Evolutionary conservation across 345 rosid genomes (phyloP), one percentile per base, ranked within the genome.

Genomic region (Diplotaxis tenuifolia): DNA sequence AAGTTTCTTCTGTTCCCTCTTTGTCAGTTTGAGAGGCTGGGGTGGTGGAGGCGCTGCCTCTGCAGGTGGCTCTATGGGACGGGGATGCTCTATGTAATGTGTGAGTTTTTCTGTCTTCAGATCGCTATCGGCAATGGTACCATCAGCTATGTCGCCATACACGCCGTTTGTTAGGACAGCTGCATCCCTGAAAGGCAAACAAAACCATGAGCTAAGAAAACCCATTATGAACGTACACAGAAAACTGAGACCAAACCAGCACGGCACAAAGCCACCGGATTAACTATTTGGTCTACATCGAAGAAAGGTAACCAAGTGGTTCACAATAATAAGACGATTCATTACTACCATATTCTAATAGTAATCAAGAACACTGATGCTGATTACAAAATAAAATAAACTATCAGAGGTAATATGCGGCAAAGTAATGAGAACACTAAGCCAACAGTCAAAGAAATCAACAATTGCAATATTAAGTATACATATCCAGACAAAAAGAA

Each of bases 41-140:
- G 98, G 97, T 2, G 98, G 94, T 4, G 98, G 98, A 72, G 97
- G 97, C 52, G 94, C 87, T 75, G 94, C 81, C 86, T 90, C 97
- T 12, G 98, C 96, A 66, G 98, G 98, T 21, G 97, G 96, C 79
- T 95, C 96, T 57, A 95, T 87, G 18, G 94, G 97, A 65, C 85
- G 84, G 45, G 99, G 98, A 84, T 95, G 99, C 74, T 95, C 96
- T 55, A 90, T 81, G 78, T 88, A 95, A 40, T 87, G 85, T 7
- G 89, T 92, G 28, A 92, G 77, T 79, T 90, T 95, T 58, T 90
- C 97, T 59, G 62, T 75, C 84, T 90, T 95, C 78, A 95, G 70
- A 77, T 82, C 74, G 64, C 67, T 73, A 50, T 83, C 85, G 55
- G 68, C 22, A 21, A 70, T 29, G 45, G 29, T 55, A 29, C 67